Evolutionary conservation across 495 filamentous ascomycete species (phyloP), one percentile per base, ranked within the genome.

Genomic region (Amniculicola lignicola): DNA sequence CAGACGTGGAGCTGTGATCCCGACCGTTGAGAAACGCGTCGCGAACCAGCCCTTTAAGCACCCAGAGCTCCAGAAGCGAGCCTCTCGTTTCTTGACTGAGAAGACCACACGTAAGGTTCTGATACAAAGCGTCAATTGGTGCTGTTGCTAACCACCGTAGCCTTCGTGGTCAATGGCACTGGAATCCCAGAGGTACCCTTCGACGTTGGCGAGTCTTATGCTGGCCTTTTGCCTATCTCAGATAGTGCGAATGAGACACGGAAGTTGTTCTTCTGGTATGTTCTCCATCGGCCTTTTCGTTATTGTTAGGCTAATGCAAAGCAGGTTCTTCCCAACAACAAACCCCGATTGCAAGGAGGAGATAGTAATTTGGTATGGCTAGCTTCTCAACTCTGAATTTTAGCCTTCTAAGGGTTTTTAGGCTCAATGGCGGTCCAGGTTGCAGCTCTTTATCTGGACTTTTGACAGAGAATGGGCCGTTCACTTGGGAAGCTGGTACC

Each of bases 121-220:
- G 16, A 16, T 19, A 12, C 16, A 40, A 18, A 9, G 6, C 16
- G 22, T 35, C 25, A 1, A 15, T 15, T 36, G 11, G 11, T 22
- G 1, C n/a, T 6, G 31, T 6, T 9, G 37, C 43, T 58, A 37
- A 63, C 29, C 19, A 1, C 7, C 14, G 29, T 24, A 79, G 75
- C 77, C 59, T 90, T 82, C 57, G 72, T 74, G 2, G 85, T 89
- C 41, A 79, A 89, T 64, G 86, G 85, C 6, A 77, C 74, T 3
- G 73, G 67, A 2, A 82, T 90, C 45, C 87, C 87, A 0, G 84
- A 88, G 18, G 84, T 90, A 2, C 70, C 81, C 53, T 90, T 88
- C 52, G 82, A 90, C 56, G 80, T 87, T 62, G 87, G 87, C 33
- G 87, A 90, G 65, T 84, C 79, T 0, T 90, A 90, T 59, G 81